Base-by-base conservation (phyloP, 768 basidiomycete species). In the Serendipita sp. region DNA sequence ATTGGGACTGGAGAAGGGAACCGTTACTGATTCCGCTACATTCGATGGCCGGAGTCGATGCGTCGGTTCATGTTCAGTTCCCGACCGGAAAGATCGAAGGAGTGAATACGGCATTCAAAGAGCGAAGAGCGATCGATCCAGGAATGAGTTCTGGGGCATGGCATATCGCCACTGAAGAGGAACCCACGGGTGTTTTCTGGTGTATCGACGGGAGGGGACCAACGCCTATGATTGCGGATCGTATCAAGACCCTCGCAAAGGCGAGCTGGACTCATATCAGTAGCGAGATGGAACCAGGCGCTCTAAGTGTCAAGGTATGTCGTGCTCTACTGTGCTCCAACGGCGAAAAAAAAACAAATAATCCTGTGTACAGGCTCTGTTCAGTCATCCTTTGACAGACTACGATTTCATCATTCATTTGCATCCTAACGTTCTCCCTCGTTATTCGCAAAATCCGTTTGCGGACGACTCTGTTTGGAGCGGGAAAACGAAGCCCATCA, bases 321-420 rank as follows among this genome's bases (percentile, higher is more conserved):
- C 70, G 54, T 51, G 65, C 7, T 3, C 66, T 28, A 7, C 54
- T 5, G 3, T 28, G 28, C 51, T 41, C 18, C 63, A 11, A 4
- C n/a, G 0, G 4, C 34, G 24, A 3, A 10, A 45, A 47, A 15
- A 28, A 5, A 45, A n/a, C 11, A 46, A 45, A 3, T 10, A 44
- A 18, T 65, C 28, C 16, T 45, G 15, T 30, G 35, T 34, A 3
- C 68, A 95, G 93, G 76, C 81, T n/a, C 78, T 98, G 63, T 96
- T 97, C 76, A 76, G 81, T 8, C 91, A 95, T 68, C 89, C 93
- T 0, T 81, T 83, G 2, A 77, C 83, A 2, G 88, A 93, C 70
- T 99, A 96, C 70, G 87, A 96, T 69, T 80, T 97, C 68, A 68
- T 96, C 5, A 77, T 98, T 38, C 81, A 88, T 66, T 80, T 98